Evolutionary conservation across 257 asterid genomes (phyloP).

Genomic region (Rubia yunnanensis): DNA sequence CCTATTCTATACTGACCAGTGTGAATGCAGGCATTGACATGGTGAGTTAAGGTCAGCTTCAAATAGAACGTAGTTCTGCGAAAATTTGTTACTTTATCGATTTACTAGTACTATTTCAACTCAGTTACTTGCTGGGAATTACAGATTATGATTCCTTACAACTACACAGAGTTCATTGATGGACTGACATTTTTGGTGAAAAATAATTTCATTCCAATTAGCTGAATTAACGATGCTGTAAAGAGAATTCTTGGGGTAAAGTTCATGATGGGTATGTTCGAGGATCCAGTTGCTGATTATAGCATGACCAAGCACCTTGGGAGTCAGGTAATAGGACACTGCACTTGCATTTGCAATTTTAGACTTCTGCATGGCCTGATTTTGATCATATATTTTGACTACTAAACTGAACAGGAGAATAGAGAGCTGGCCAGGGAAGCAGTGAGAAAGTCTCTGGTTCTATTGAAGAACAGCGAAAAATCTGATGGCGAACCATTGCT

Average conservation of each 20-base stretch:
- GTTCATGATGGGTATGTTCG: slow-evolving; percentile 62
- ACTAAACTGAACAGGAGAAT: slow-evolving; percentile 18
- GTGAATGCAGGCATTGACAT: slow-evolving; percentile 42
- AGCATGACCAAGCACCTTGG: slow-evolving; percentile 62
- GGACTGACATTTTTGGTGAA: slow-evolving; percentile 49
- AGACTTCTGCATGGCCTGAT: background rate
- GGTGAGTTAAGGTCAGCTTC: slow-evolving; percentile 14
- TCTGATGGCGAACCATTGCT: slow-evolving; percentile 18
- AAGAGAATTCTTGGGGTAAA: slow-evolving; percentile 57
- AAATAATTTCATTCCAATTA: slow-evolving; percentile 33
- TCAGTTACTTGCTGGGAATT: background rate
- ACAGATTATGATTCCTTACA: slow-evolving; percentile 67
- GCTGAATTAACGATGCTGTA: slow-evolving; percentile 70
- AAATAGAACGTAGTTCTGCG: background rate
- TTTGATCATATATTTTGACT: background rate
- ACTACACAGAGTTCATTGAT: slow-evolving; percentile 48
- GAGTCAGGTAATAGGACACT: slow-evolving; percentile 27
- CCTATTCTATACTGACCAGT: slow-evolving; percentile 30
- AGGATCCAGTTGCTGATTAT: slow-evolving; percentile 54
- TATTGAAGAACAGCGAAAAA: slow-evolving; percentile 22
- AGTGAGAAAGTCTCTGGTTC: slow-evolving; percentile 35
- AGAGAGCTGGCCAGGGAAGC: slow-evolving; percentile 38
- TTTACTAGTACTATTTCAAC: too few relatives aligned
- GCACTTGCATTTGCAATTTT: background rate
- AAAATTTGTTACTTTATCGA: background rate